phyloP scores from a whole-genome alignment of 352 stramenopile species.

The Halophytophthora batemanensis region DNA sequence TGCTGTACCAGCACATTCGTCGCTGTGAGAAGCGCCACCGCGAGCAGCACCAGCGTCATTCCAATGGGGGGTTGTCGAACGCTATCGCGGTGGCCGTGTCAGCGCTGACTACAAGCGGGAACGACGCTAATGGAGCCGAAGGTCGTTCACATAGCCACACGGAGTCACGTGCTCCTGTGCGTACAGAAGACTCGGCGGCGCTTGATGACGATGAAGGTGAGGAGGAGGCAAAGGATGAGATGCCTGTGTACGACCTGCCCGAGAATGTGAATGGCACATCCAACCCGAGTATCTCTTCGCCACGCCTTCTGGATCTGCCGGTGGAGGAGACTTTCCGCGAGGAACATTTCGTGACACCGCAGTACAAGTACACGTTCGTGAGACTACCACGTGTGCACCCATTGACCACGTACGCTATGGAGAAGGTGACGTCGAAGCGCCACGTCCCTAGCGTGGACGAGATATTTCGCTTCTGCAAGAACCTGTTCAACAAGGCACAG shows the following conservation, averaged over 20 bases:
- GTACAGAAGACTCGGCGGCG: slow-evolving; percentile 8
- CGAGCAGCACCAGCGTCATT: slow-evolving; percentile 48
- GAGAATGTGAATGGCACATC: slow-evolving; percentile 9
- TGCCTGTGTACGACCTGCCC: slow-evolving; percentile 10
- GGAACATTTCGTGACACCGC: slow-evolving; percentile 86
- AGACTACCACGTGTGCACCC: slow-evolving; percentile 66
- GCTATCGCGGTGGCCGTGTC: slow-evolving; percentile 23
- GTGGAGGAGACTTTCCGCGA: slow-evolving; percentile 86
- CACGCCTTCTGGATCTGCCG: slow-evolving; percentile 62
- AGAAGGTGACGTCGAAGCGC: slow-evolving; percentile 77
- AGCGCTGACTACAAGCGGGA: slow-evolving; percentile 8
- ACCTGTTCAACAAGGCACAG: slow-evolving; percentile 96
- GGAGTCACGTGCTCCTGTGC: slow-evolving; percentile 18
- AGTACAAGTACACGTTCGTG: slow-evolving; percentile 88
- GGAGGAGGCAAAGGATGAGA: neutral
- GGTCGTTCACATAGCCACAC: neutral
- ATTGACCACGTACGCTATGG: slow-evolving; percentile 79
- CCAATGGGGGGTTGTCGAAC: slow-evolving; percentile 9
- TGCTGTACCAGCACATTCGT: slow-evolving; percentile 88
- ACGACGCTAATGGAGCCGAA: neutral
- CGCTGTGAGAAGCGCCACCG: slow-evolving; percentile 79
- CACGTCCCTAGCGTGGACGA: slow-evolving; percentile 89
- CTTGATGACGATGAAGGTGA: slow-evolving; percentile 7
- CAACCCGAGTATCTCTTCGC: slow-evolving; percentile 45
- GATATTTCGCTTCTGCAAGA: slow-evolving; percentile 92